Conservation (phyloP, 1,139 yeast genomes). For the Candida glucosophila region DNA sequence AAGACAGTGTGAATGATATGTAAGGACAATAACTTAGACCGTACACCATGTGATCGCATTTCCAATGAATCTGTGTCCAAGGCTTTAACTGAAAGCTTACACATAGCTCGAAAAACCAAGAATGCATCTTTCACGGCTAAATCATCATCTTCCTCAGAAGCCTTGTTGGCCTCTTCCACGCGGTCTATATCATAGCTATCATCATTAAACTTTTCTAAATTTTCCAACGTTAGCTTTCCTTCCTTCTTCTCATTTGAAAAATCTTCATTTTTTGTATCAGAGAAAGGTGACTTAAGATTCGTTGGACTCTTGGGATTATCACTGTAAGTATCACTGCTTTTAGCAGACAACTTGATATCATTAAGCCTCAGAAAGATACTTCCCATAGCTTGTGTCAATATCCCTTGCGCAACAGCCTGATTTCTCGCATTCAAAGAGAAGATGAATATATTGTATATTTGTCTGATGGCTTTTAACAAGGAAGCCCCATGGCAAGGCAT, state of each 20-base stretch:
- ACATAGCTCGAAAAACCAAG: constrained; percentile 86
- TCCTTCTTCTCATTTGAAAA: constrained; percentile 10
- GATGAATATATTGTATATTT: constrained; percentile 85
- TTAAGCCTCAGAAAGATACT: constrained; percentile 74
- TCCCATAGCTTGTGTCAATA: constrained; percentile 82
- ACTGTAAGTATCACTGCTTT: constrained; percentile 5
- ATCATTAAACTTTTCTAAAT: constrained; percentile 47
- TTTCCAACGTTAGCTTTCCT: constrained; percentile 46
- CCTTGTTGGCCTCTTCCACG: constrained; percentile 40
- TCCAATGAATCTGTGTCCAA: constrained; percentile 66
- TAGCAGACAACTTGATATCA: constrained; percentile 12
- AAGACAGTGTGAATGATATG: constrained; percentile 83
- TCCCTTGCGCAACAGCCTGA: constrained; percentile 94
- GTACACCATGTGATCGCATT: constrained; percentile 83
- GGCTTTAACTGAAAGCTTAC: constrained; percentile 80
- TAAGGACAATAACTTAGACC: constrained; percentile 82
- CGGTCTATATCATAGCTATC: constrained; percentile 42
- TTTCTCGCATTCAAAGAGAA: constrained; percentile 73
- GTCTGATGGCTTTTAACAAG: constrained; percentile 82
- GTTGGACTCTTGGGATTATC: constrained; percentile 10
- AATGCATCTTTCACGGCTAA: constrained; percentile 83
- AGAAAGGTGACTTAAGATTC: constrained; percentile 12
- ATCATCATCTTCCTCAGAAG: constrained; percentile 49
- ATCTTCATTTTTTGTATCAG: constrained; percentile 13
- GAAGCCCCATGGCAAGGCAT: constrained; percentile 90